phyloP scores from a whole-genome alignment of 192 early-diverging fungal genomes.

The Rhizoclosmatium sp. region DNA sequence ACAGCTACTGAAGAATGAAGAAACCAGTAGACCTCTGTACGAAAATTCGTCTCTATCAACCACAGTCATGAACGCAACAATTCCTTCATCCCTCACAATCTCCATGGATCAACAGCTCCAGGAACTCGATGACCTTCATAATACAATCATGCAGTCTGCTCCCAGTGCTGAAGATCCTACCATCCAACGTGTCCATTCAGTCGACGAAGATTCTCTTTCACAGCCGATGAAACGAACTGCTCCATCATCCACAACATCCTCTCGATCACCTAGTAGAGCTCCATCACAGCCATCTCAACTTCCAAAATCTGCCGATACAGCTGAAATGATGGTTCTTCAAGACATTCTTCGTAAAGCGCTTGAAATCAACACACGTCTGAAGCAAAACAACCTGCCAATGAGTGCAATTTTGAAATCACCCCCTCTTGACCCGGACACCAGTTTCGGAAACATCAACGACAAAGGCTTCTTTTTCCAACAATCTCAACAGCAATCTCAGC shows the following conservation, averaged over 20 bases:
- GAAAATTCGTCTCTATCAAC: too few species aligned
- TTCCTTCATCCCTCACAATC: too few species aligned
- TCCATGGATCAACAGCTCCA: too few species aligned
- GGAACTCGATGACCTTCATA: too few species aligned
- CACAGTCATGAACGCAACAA: too few species aligned
- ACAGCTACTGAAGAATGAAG: too few species aligned
- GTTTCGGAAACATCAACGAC: background rate
- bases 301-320: background rate
- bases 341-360: background rate
- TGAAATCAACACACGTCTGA: background rate
- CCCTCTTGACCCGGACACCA: background rate
- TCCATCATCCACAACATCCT: background rate
- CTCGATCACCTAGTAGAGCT: background rate
- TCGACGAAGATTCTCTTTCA: too few species aligned
- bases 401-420: background rate
- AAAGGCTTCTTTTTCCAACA: conserved; percentile 4
- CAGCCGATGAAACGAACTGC: background rate
- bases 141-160: too few species aligned
- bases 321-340: background rate
- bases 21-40: too few species aligned
- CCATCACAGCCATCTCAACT: background rate
- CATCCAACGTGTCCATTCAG: too few species aligned
- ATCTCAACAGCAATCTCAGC: background rate
- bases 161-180: too few species aligned
- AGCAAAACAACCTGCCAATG: background rate